Percentiles rank a stretch among this genome's conserved stretches.
phyloP scores from a whole-genome alignment of 2,329 filamentous ascomycete genomes.

The Aspergillus proliferans region DNA sequence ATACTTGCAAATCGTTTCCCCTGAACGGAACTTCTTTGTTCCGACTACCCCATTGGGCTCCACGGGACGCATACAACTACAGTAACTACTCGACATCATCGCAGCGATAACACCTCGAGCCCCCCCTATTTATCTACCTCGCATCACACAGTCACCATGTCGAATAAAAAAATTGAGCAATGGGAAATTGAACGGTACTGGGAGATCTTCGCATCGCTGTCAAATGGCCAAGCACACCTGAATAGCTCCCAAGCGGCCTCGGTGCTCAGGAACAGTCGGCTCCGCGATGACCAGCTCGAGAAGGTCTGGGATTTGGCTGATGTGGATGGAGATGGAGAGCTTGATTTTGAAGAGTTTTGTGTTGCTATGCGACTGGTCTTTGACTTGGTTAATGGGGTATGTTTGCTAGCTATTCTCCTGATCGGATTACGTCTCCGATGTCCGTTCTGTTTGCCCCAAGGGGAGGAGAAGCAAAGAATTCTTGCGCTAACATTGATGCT shows the following conservation, averaged over 20 bases:
- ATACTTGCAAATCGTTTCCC: slow-evolving; percentile 1
- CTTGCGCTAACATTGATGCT: slow-evolving; percentile 4
- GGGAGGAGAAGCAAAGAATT: neutral
- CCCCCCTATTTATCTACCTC: neutral
- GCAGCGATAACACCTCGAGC: neutral
- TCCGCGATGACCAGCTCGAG: slow-evolving; percentile 81
- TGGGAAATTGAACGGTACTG: slow-evolving; percentile 72
- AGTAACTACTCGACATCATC: slow-evolving; percentile 6
- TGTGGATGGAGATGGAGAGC: slow-evolving; percentile 92
- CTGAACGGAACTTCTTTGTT: slow-evolving; percentile 23
- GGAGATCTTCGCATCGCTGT: slow-evolving; percentile 69
- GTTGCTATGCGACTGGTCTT: slow-evolving; percentile 98
- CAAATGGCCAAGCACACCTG: slow-evolving; percentile 58
- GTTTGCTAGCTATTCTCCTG: slow-evolving; percentile 20
- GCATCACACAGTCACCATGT: slow-evolving; percentile 22
- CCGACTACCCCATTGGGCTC: slow-evolving; percentile 12
- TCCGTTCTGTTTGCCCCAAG: neutral
- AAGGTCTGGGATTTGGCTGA: slow-evolving; percentile 95
- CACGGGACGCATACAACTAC: slow-evolving; percentile 15
- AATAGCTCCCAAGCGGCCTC: slow-evolving; percentile 64
- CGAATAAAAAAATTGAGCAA: slow-evolving; percentile 56
- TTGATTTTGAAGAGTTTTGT: slow-evolving; percentile 99
- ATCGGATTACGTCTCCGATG: neutral
- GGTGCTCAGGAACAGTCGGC: slow-evolving; percentile 66
- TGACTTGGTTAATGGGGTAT: slow-evolving; percentile 88